These are phyloP conservation scores for Phytophthora cryptogea DNA, from an alignment of 352 stramenopile genomes.

Conservation along the genomic window DNA sequence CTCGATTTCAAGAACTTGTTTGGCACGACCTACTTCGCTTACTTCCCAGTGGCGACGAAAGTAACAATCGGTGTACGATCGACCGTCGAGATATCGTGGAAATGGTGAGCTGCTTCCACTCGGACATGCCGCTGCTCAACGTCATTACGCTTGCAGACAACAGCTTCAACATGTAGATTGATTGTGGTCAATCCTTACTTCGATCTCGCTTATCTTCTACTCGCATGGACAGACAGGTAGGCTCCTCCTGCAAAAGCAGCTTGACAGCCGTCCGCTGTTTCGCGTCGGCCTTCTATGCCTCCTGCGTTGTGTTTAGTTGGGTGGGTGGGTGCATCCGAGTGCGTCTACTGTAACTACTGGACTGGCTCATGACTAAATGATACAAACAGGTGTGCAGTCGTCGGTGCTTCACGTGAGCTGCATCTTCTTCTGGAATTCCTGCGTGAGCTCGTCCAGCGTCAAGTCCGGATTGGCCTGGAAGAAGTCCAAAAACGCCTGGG, in stretches of 20 bases:
- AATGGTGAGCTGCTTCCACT: constrained; percentile 39
- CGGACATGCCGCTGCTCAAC: constrained; percentile 34
- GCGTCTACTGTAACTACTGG: constrained; percentile 40
- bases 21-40: constrained; percentile 37
- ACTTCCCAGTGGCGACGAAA: constrained; percentile 11
- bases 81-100: constrained; percentile 28
- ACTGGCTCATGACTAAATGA: constrained; percentile 38
- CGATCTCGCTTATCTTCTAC: constrained; percentile 28
- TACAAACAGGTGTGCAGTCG: constrained; percentile 36
- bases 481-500: constrained; percentile 75
- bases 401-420: constrained; percentile 54
- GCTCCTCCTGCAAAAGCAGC: constrained; percentile 17
- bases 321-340: constrained; percentile 9
- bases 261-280: constrained; percentile 16
- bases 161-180: constrained; percentile 24
- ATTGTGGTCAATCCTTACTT: constrained; percentile 33
- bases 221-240: constrained; percentile 16
- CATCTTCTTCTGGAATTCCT: constrained; percentile 77
- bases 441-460: constrained; percentile 68
- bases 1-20: constrained; percentile 39
- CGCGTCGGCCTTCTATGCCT: constrained; percentile 20
- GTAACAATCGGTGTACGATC: constrained; percentile 5
- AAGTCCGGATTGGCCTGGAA: constrained; percentile 72
- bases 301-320: constrained; percentile 28
- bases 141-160: constrained; percentile 9